Percentiles rank a stretch among this genome's conserved stretches.
Conservation (phyloP, 331 rosid genomes). For the Acacia concinna region DNA sequence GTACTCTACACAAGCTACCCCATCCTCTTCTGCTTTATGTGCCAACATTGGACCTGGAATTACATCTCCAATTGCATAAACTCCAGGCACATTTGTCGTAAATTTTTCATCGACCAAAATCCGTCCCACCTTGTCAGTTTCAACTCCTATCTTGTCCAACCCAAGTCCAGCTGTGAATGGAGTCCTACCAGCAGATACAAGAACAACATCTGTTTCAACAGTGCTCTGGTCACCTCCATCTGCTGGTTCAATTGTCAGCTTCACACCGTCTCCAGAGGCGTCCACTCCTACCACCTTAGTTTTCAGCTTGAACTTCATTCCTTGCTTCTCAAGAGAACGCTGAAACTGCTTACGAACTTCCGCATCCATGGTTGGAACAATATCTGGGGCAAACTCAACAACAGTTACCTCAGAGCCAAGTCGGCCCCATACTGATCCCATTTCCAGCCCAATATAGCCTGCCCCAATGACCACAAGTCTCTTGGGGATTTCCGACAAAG, state of each 20-base stretch:
- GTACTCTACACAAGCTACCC: conserved; percentile 79
- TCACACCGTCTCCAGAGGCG: conserved; percentile 58
- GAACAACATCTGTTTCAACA: conserved; percentile 70
- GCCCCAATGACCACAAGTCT: conserved; percentile 76
- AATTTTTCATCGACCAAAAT: conserved; percentile 62
- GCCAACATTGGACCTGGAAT: conserved; percentile 83
- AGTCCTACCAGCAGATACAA: conserved; percentile 71
- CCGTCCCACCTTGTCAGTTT: conserved; percentile 63
- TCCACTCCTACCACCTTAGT: conserved; percentile 73
- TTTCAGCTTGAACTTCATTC: conserved; percentile 72
- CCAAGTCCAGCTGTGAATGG: conserved; percentile 70
- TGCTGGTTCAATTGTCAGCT: conserved; percentile 72
- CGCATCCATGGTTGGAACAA: conserved; percentile 71
- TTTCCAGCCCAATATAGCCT: conserved; percentile 76
- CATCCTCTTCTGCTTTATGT: conserved; percentile 81
- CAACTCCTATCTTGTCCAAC: conserved; percentile 63
- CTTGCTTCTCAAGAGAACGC: conserved; percentile 71
- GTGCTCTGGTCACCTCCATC: conserved; percentile 59
- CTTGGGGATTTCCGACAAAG: conserved; percentile 60
- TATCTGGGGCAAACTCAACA: conserved; percentile 70
- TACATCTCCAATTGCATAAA: conserved; percentile 70
- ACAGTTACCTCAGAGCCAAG: conserved; percentile 66
- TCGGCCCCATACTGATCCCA: conserved; percentile 78
- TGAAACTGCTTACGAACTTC: conserved; percentile 77
- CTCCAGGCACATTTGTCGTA: conserved; percentile 51